Percentiles rank a stretch among this genome's conserved stretches.
Conservation (phyloP, 1,284 basidiomycete genomes). For the Amylostereum areolatum region DNA sequence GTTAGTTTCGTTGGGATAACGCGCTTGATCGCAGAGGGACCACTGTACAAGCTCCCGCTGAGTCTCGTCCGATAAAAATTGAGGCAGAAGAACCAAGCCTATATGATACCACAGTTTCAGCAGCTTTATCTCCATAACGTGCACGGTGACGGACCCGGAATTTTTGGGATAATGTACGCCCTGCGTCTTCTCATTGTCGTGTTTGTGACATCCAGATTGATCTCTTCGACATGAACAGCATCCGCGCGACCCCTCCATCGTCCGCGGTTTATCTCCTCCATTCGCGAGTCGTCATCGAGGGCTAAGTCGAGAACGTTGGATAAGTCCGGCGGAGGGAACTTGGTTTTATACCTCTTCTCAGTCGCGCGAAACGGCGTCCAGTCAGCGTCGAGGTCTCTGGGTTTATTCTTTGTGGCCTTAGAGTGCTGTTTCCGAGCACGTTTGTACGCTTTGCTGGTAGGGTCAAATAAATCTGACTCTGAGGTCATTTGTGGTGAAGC, state of each 20-base stretch:
- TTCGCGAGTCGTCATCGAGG: slow-evolving; percentile 32
- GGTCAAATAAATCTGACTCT: slow-evolving; percentile 24
- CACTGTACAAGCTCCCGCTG: slow-evolving; percentile 67
- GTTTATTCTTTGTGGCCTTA: slow-evolving; percentile 55
- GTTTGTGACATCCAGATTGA: slow-evolving; percentile 16
- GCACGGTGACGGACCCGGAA: slow-evolving; percentile 43
- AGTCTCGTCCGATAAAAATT: slow-evolving; percentile 51
- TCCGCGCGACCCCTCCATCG: slow-evolving; percentile 42
- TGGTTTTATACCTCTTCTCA: slow-evolving; percentile 73
- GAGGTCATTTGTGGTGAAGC: neutral
- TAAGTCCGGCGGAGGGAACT: slow-evolving; percentile 71
- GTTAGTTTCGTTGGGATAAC: slow-evolving; percentile 79
- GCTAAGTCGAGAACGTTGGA: slow-evolving; percentile 61
- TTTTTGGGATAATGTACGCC: slow-evolving; percentile 45
- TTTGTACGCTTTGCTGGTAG: slow-evolving; percentile 50
- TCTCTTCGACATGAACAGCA: slow-evolving; percentile 28
- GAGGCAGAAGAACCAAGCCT: slow-evolving; percentile 82
- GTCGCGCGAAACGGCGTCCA: slow-evolving; percentile 71
- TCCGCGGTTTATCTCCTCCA: slow-evolving; percentile 34
- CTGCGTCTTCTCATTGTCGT: slow-evolving; percentile 16
- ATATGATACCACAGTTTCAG: slow-evolving; percentile 18
- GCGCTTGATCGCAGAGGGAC: slow-evolving; percentile 71
- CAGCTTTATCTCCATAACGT: slow-evolving; percentile 15
- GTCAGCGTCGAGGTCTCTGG: slow-evolving; percentile 33
- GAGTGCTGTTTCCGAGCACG: slow-evolving; percentile 53